These are phyloP conservation scores for Sordariomycetes sp. DNA, from an alignment of 2,329 filamentous ascomycete species.

Conservation along the genomic window DNA sequence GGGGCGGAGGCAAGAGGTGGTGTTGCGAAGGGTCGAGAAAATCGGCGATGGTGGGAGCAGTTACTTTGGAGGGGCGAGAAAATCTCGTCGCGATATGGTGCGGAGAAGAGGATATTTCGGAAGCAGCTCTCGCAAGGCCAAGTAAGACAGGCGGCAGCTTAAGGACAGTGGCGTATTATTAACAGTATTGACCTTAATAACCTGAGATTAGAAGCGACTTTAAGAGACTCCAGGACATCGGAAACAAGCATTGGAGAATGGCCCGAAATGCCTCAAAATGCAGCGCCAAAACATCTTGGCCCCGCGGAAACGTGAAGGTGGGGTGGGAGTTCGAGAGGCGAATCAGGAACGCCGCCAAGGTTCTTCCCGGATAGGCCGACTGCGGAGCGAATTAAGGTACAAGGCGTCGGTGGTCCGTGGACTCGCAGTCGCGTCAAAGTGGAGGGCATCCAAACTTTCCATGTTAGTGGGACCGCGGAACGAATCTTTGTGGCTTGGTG, in stretches of 20 bases:
- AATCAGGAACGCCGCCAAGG: neutral
- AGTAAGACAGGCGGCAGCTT: neutral
- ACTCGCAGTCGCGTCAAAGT: no score
- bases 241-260: no score
- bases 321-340: neutral
- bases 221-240: neutral
- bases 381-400: neutral
- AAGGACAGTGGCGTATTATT: neutral
- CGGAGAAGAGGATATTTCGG: neutral
- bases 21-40: neutral
- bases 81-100: neutral
- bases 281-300: neutral
- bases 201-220: neutral
- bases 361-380: constrained; percentile 3
- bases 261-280: neutral
- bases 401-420: neutral
- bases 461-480: neutral
- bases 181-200: neutral
- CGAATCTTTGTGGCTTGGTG: no score
- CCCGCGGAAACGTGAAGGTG: neutral
- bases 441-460: no score
- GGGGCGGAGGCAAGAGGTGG: neutral
- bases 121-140: no score
- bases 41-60: neutral
- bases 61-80: neutral